phyloP scores from a whole-genome alignment of 495 filamentous ascomycete species.

The Podospora pseudocomata region DNA sequence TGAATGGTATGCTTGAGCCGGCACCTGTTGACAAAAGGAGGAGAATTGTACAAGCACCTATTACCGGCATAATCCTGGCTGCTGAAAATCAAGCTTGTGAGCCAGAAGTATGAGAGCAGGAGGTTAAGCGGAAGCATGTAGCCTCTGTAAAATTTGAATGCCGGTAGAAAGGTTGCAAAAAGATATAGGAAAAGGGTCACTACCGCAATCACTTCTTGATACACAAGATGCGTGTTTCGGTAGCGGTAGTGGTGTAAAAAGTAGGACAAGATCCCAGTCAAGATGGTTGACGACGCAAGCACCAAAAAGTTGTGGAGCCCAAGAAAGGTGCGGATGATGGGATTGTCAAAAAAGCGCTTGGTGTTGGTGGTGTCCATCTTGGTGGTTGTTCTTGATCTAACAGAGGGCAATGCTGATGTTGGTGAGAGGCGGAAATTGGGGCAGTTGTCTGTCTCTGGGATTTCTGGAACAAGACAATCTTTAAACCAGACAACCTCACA shows the following conservation, averaged over 20 bases:
- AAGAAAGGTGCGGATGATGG: conserved; percentile 20
- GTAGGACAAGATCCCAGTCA: conserved; percentile 27
- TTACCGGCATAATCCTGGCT: conserved; percentile 25
- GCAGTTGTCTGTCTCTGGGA: neutral
- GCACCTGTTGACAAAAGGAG: conserved; percentile 12
- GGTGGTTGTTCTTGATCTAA: neutral
- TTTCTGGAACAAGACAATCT: neutral
- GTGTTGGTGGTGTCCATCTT: conserved; percentile 15
- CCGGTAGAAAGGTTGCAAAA: neutral
- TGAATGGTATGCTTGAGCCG: conserved; percentile 28
- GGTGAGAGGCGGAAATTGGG: neutral
- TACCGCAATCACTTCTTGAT: conserved; percentile 25
- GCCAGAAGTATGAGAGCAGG: conserved; percentile 34
- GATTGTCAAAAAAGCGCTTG: conserved; percentile 12
- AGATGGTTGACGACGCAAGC: conserved; percentile 27
- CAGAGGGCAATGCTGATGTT: neutral
- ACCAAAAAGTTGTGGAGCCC: conserved; percentile 26
- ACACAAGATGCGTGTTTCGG: conserved; percentile 23
- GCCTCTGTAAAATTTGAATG: conserved; percentile 29
- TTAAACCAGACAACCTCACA: neutral
- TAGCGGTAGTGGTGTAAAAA: conserved; percentile 22
- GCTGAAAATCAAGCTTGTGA: conserved; percentile 31
- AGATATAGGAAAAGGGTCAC: conserved; percentile 10
- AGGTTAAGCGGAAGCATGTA: conserved; percentile 30
- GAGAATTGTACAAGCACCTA: conserved; percentile 21